A percentile compares a stretch with the other conserved stretches of the same genome.
phyloP scores from a whole-genome alignment of 2,329 filamentous ascomycete genomes.

The Blastomyces parvus region DNA sequence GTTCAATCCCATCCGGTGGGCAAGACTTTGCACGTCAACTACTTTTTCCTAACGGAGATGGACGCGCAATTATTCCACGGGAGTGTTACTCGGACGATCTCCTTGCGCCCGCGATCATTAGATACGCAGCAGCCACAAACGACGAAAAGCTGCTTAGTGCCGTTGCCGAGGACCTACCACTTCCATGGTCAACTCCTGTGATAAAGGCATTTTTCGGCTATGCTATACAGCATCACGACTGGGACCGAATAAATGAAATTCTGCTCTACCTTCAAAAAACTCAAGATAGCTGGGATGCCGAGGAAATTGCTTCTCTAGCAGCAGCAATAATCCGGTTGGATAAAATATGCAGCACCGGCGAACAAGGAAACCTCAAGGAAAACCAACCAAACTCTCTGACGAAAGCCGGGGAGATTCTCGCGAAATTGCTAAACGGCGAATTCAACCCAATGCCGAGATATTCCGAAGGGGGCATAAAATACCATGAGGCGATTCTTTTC shows the following conservation, averaged over 20 bases:
- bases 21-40: conserved; percentile 47
- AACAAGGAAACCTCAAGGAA: background rate
- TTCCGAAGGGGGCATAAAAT: conserved; percentile 13
- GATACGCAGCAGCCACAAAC: conserved; percentile 44
- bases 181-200: conserved; percentile 28
- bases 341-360: background rate
- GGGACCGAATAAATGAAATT: conserved; percentile 26
- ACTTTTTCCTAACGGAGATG: conserved; percentile 42
- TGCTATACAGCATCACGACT: conserved; percentile 26
- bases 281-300: conserved; percentile 30
- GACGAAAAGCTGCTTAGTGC: conserved; percentile 30
- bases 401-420: conserved; percentile 25
- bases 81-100: conserved; percentile 38
- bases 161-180: conserved; percentile 23
- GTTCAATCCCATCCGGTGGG: conserved; percentile 38
- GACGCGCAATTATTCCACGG: conserved; percentile 44
- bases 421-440: conserved; percentile 27
- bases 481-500: conserved; percentile 24
- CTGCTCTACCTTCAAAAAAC: conserved; percentile 28
- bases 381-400: conserved; percentile 17
- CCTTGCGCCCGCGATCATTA: conserved; percentile 45
- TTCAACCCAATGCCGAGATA: conserved; percentile 23
- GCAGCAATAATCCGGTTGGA: conserved; percentile 35
- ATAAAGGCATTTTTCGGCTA: conserved; percentile 30
- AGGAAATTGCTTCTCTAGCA: conserved; percentile 28